A percentile compares a stretch with the other conserved stretches of the same genome.
phyloP scores from a whole-genome alignment of 345 rosid species.

The Corchorus olitorius region DNA sequence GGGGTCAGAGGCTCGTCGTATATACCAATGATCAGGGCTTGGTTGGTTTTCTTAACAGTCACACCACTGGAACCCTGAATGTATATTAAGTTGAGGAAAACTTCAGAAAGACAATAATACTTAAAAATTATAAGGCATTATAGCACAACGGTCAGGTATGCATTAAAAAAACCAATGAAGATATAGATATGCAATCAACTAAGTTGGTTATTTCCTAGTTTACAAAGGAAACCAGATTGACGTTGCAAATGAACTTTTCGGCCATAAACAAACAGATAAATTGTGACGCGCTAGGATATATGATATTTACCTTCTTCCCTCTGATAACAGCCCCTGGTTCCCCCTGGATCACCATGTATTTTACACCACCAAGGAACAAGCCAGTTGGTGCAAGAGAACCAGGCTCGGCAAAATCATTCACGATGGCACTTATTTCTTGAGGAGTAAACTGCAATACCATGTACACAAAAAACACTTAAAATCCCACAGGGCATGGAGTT shows the following conservation, averaged over 20 bases:
- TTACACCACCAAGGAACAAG: conserved; percentile 34
- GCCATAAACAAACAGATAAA: neutral
- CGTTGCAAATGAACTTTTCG: neutral
- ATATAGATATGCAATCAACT: neutral
- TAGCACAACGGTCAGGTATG: neutral
- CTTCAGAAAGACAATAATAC: neutral
- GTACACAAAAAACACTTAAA: conserved; percentile 16
- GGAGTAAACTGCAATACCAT: conserved; percentile 56
- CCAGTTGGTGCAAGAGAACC: conserved; percentile 38
- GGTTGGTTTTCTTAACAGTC: conserved; percentile 71
- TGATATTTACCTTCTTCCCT: conserved; percentile 71
- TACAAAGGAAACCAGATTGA: neutral
- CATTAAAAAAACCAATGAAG: neutral
- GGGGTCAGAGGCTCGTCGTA: conserved; percentile 84
- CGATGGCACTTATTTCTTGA: conserved; percentile 53
- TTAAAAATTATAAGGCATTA: neutral
- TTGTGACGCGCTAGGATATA: neutral
- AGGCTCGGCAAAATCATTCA: conserved; percentile 36
- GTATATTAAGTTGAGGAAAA: neutral
- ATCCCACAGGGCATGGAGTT: neutral
- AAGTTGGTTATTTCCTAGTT: neutral
- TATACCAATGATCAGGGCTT: conserved; percentile 67
- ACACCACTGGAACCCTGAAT: conserved; percentile 78
- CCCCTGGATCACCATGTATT: conserved; percentile 39
- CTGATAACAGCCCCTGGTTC: conserved; percentile 56